Percentiles rank a stretch among this genome's conserved stretches.
Conservation (phyloP, 768 basidiomycete genomes). For the Lactarius evosmus region DNA sequence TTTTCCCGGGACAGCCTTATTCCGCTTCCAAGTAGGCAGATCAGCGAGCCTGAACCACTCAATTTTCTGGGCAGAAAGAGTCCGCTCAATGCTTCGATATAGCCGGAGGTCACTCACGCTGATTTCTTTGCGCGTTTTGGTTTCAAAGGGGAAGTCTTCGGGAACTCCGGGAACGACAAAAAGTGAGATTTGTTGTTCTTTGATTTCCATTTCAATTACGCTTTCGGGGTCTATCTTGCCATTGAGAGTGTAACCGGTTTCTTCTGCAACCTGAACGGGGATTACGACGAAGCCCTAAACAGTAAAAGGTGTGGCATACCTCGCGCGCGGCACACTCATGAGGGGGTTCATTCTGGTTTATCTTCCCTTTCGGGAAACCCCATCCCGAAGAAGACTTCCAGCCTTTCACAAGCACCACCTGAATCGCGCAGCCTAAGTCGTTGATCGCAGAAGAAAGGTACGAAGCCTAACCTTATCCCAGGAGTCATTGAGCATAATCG, state of each 20-base stretch:
- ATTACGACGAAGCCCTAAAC: background rate
- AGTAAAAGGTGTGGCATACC: conserved; percentile 44
- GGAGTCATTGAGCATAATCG: conserved; percentile 87
- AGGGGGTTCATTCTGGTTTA: conserved; percentile 88
- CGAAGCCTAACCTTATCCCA: conserved; percentile 79
- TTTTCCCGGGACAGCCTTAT: conserved; percentile 64
- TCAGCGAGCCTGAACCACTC: conserved; percentile 92
- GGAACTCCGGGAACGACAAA: conserved; percentile 87
- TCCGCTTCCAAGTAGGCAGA: conserved; percentile 89
- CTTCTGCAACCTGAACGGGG: conserved; percentile 77
- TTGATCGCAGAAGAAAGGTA: conserved; percentile 19
- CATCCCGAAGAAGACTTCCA: conserved; percentile 97
- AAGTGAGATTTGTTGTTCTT: conserved; percentile 86
- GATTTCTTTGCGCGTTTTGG: conserved; percentile 96
- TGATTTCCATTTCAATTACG: conserved; percentile 81
- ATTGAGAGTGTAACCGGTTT: conserved; percentile 89
- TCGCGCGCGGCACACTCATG: conserved; percentile 88
- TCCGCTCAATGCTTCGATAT: conserved; percentile 17
- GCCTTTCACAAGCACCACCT: conserved; percentile 98
- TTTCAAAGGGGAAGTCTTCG: conserved; percentile 86
- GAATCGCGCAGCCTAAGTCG: conserved; percentile 24
- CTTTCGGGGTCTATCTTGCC: conserved; percentile 62
- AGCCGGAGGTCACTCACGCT: conserved; percentile 56
- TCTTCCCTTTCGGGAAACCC: conserved; percentile 99
- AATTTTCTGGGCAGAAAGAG: conserved; percentile 65